A percentile compares a stretch with the other conserved stretches of the same genome.
phyloP scores from a whole-genome alignment of 202 grass and related monocot species.

The Thinopyrum obtusiflorum region DNA sequence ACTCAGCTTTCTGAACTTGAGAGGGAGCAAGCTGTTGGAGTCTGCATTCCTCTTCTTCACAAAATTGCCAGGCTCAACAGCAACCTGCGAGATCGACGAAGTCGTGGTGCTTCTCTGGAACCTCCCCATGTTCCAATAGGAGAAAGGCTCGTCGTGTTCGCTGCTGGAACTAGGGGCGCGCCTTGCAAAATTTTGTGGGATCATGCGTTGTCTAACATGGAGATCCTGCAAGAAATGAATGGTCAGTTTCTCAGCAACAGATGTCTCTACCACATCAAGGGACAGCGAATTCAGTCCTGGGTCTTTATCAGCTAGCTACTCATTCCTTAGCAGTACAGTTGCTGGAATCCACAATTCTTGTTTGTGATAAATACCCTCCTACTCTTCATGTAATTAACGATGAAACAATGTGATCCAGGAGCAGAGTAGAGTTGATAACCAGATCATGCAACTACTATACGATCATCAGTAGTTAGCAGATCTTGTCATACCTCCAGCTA shows the following conservation, averaged over 20 bases:
- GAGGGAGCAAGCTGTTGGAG: constrained; percentile 20
- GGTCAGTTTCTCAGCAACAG: background rate
- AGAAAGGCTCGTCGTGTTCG: constrained; percentile 51
- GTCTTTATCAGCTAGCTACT: constrained; percentile 19
- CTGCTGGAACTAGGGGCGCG: constrained; percentile 35
- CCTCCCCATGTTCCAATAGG: constrained; percentile 67
- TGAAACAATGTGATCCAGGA: background rate
- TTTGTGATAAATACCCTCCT: background rate
- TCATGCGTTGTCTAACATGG: constrained; percentile 32
- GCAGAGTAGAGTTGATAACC: background rate
- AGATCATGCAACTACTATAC: background rate
- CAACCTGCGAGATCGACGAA: constrained; percentile 28
- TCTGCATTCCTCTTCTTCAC: constrained; percentile 48
- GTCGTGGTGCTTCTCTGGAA: constrained; percentile 38
- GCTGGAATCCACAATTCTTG: background rate
- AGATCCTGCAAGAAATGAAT: constrained; percentile 42
- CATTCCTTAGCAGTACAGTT: constrained; percentile 15
- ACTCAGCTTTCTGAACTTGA: constrained; percentile 48
- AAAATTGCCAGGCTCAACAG: constrained; percentile 32
- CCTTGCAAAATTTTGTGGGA: constrained; percentile 28
- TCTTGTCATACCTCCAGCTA: background rate
- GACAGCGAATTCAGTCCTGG: background rate
- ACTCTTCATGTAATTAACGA: background rate
- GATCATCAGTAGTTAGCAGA: background rate
- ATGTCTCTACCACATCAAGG: background rate